A percentile compares a stretch with the other conserved stretches of the same genome.
Evolutionary conservation across 2,329 filamentous ascomycete species (phyloP).

Genomic region (Colletotrichum eleusines): DNA sequence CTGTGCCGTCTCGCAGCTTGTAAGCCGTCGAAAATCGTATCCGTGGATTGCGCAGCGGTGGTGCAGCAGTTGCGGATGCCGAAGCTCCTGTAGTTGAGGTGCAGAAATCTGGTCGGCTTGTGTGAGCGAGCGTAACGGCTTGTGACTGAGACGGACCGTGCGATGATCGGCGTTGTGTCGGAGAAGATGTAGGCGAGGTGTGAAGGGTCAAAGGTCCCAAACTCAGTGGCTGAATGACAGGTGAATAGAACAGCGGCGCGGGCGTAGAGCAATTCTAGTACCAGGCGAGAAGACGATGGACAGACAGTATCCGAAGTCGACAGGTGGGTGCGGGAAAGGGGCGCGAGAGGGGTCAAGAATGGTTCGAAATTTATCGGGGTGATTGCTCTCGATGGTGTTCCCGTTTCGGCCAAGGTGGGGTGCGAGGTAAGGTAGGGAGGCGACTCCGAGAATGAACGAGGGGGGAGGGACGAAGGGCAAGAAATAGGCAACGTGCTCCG

Average conservation of each 20-base stretch:
- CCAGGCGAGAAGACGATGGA: conserved; percentile 20
- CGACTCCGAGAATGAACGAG: conserved; percentile 35
- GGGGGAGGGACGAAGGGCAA: conserved; percentile 28
- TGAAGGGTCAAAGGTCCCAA: not conserved
- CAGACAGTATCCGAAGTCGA: conserved; percentile 22
- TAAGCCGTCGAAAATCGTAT: not conserved
- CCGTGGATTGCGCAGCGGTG: conserved; percentile 9
- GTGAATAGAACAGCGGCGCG: conserved; percentile 7
- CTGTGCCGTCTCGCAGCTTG: conserved; percentile 1
- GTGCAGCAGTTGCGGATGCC: not conserved
- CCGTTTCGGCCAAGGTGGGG: conserved; percentile 42
- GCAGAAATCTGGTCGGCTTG: not conserved
- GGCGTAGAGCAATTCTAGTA: conserved; percentile 21
- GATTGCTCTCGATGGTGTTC: conserved; percentile 38
- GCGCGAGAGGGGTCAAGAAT: conserved; percentile 29
- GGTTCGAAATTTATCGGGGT: conserved; percentile 41
- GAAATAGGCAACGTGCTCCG: conserved; percentile 40
- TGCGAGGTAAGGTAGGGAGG: conserved; percentile 37
- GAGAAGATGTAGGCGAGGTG: conserved; percentile 3
- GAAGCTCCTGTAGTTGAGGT: not conserved
- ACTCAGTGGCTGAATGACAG: not conserved
- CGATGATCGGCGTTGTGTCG: conserved; percentile 27
- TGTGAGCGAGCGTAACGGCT: not conserved
- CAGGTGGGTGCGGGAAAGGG: conserved; percentile 34
- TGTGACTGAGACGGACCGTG: not conserved